phyloP scores from a whole-genome alignment of 495 filamentous ascomycete species.

The Delitschia confertaspora region DNA sequence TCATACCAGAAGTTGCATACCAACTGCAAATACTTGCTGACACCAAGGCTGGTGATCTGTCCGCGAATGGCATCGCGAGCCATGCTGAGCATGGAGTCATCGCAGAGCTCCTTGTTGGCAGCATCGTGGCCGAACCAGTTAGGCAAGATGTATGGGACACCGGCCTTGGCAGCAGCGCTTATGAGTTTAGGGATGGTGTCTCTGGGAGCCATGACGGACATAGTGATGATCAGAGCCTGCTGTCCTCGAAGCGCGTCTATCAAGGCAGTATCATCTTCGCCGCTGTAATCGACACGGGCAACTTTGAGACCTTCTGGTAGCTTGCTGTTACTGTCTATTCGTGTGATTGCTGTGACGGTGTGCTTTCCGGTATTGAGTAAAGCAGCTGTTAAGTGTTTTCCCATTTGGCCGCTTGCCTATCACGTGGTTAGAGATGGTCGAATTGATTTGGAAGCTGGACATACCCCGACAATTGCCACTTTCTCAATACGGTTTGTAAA shows the following conservation, averaged over 20 bases:
- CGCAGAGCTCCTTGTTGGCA: constrained; percentile 30
- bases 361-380: constrained; percentile 18
- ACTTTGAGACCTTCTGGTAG: constrained; percentile 11
- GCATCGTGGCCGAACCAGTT: constrained; percentile 44
- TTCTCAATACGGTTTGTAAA: constrained; percentile 40
- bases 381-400: constrained; percentile 5
- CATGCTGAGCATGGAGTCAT: constrained; percentile 29
- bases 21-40: constrained; percentile 15
- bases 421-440: too few relatives aligned
- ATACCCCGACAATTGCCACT: constrained; percentile 45
- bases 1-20: constrained; percentile 48
- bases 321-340: constrained; percentile 5
- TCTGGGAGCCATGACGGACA: constrained; percentile 32
- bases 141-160: constrained; percentile 49
- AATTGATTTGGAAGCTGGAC: too few relatives aligned
- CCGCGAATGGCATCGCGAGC: background rate
- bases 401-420: constrained; percentile 16
- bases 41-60: constrained; percentile 37
- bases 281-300: constrained; percentile 11
- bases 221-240: constrained; percentile 37
- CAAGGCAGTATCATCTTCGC: background rate
- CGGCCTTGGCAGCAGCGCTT: constrained; percentile 47
- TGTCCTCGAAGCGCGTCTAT: constrained; percentile 16
- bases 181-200: constrained; percentile 42
- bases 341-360: constrained; percentile 18